Evolutionary conservation across 2,329 filamentous ascomycete species (phyloP).

Genomic region (Helotiales sp.): DNA sequence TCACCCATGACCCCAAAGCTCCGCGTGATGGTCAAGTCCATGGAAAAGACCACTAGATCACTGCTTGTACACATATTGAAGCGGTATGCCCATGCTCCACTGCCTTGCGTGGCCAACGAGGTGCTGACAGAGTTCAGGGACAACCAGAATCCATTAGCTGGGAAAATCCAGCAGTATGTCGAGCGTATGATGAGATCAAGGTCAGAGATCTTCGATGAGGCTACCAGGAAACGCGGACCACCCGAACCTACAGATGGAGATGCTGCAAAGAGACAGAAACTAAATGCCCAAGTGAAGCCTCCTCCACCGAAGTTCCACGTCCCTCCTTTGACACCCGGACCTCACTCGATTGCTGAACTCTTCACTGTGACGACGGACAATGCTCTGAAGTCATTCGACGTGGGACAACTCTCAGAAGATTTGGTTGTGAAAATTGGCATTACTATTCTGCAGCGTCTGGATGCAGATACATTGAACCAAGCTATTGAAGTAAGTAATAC

Average conservation of each 20-base stretch:
- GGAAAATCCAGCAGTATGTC: constrained; percentile 83
- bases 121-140: constrained; percentile 56
- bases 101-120: not conserved
- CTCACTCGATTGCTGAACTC: constrained; percentile 77
- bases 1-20: constrained; percentile 75
- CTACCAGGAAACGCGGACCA: constrained; percentile 72
- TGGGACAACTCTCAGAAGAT: constrained; percentile 72
- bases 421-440: constrained; percentile 81
- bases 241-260: constrained; percentile 74
- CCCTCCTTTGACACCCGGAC: constrained; percentile 71
- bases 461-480: constrained; percentile 66
- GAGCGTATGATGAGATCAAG: constrained; percentile 79
- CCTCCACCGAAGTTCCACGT: constrained; percentile 38
- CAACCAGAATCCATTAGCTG: constrained; percentile 72
- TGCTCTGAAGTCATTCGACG: constrained; percentile 77
- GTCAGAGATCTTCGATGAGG: constrained; percentile 77
- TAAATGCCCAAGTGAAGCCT: constrained; percentile 51
- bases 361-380: constrained; percentile 81
- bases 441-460: constrained; percentile 71
- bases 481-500: constrained; percentile 65
- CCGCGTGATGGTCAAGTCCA: constrained; percentile 84
- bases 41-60: constrained; percentile 89
- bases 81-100: constrained; percentile 50
- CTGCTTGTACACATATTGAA: constrained; percentile 82
- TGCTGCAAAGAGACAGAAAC: constrained; percentile 75